These are phyloP conservation scores for Mycena kentingensis DNA, from an alignment of 768 basidiomycete species.

Conservation along the genomic window DNA sequence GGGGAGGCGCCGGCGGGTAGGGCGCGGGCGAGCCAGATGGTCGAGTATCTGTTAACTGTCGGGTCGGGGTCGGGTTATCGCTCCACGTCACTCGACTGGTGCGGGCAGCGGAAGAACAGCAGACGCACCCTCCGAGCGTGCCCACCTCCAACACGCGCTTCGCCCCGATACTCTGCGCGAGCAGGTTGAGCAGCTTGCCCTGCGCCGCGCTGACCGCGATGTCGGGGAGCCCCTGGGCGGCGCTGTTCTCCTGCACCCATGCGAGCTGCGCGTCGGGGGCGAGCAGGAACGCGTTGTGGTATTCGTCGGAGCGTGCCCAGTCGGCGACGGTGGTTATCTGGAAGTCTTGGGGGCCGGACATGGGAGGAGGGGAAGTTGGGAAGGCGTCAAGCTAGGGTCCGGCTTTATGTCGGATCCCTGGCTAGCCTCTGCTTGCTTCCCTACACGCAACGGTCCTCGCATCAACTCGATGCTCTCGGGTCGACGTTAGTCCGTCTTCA, in stretches of 20 bases:
- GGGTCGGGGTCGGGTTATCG: too few species aligned
- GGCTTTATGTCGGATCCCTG: too few species aligned
- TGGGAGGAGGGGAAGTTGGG: too few species aligned
- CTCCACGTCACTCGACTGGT: background rate
- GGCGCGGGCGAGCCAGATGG: slow-evolving; percentile 46
- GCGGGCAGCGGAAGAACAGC: background rate
- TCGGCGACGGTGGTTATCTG: slow-evolving; percentile 27
- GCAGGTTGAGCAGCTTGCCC: slow-evolving; percentile 58
- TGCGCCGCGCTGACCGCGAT: slow-evolving; percentile 56
- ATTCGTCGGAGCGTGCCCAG: slow-evolving; percentile 54
- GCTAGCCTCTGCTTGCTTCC: too few species aligned
- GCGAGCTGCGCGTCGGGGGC: slow-evolving; percentile 45
- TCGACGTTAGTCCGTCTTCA: too few species aligned
- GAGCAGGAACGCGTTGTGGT: slow-evolving; percentile 59
- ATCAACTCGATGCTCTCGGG: too few species aligned
- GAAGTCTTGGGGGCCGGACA: background rate
- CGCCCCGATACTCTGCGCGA: slow-evolving; percentile 52
- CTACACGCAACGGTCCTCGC: too few species aligned
- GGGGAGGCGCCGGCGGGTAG: slow-evolving; percentile 55
- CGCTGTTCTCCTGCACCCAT: slow-evolving; percentile 41
- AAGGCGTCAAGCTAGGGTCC: too few species aligned
- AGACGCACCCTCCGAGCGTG: slow-evolving; percentile 60
- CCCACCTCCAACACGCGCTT: slow-evolving; percentile 68
- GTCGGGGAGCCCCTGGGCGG: slow-evolving; percentile 47
- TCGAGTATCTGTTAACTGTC: slow-evolving; percentile 40